These are phyloP conservation scores for Medakamo hakoo DNA, from an alignment of 139 green algal genomes.

Conservation along the genomic window DNA sequence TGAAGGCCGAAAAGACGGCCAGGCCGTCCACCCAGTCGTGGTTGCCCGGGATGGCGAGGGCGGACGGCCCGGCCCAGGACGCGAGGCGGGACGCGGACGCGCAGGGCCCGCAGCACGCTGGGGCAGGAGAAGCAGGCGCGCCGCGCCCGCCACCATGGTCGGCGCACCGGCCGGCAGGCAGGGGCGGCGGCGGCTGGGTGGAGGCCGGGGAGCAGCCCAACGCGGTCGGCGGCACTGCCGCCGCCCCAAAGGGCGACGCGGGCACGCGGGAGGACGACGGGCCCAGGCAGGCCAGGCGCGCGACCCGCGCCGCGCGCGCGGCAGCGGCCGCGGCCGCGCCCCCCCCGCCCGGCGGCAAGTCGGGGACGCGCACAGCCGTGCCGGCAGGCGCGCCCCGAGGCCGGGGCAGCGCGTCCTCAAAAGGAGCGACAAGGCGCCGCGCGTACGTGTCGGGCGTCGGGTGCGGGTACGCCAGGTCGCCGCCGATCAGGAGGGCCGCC, in stretches of 20 bases:
- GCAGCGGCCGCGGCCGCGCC: too few relatives aligned
- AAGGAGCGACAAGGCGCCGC: constrained; percentile 55
- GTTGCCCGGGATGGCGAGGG: constrained; percentile 72
- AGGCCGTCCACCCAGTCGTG: constrained; percentile 73
- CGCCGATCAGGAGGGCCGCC: constrained; percentile 54
- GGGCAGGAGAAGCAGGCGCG: too few relatives aligned
- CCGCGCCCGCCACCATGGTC: too few relatives aligned
- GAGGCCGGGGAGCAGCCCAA: too few relatives aligned
- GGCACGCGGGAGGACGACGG: too few relatives aligned
- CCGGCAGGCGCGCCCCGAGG: constrained; percentile 52
- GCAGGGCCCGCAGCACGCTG: not conserved
- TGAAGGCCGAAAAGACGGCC: constrained; percentile 36
- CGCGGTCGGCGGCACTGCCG: too few relatives aligned
- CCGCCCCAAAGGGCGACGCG: too few relatives aligned
- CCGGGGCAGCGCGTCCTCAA: constrained; percentile 60
- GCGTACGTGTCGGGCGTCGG: constrained; percentile 62
- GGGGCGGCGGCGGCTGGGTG: too few relatives aligned
- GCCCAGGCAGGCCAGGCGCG: not conserved
- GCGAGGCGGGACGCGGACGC: not conserved
- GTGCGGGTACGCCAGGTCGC: constrained; percentile 77
- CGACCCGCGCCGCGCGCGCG: too few relatives aligned
- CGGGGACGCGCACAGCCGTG: constrained; percentile 65
- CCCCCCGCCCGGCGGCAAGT: constrained; percentile 25
- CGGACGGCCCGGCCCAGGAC: constrained; percentile 41
- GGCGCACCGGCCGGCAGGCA: too few relatives aligned